Base-by-base conservation (phyloP, 1,284 basidiomycete genomes). In the Puccinia coronata region DNA sequence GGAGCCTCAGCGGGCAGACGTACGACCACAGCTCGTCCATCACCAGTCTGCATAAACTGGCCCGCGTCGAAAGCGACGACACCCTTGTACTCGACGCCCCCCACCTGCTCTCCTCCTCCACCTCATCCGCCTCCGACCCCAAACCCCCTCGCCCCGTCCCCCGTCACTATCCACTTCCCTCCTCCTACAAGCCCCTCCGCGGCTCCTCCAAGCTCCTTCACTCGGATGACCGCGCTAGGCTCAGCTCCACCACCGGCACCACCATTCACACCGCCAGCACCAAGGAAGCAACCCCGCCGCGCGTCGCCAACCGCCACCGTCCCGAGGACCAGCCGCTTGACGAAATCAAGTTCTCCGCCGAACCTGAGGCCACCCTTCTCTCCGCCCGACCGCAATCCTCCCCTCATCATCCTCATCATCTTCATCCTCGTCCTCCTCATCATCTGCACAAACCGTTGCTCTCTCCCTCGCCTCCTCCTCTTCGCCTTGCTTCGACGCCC, bases 21-120 rank as follows among this genome's bases (percentile, higher is more conserved):
- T 69, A 67, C 49, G 75, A 78, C 25, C 23, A 39, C 41, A 67
- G n/a, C 31, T 67, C 61, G 14, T 78, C 75, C 0, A 11, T 78
- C 31, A 36, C 47, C 49, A 67, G 61, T 53, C 43, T 78, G 34
- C 43, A 51, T 31, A 53, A 71, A 51, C 25, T 71, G 25, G 11
- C 36, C 28, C 31, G 63, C 11, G 39, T 67, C 39, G 63, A 67
- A 9, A 39, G 34, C 39, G 11, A 6, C 39, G 63, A 67, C 9
- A 67, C 63, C 9, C 63, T 67, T 36, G 5, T 67, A 6, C 63
- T 67, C 23, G n/a, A n/a, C n/a, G n/a, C n/a, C n/a, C n/a, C n/a
- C n/a, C n/a, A n/a, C n/a, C n/a, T 65, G 18, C n/a, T 65, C 61
- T 31, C 23, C n/a, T 36, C n/a, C n/a, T 9, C 34, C 6, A 57